A percentile compares a stretch with the other conserved stretches of the same genome.
Evolutionary conservation across 23 red algal species (phyloP).

Genomic region (Pyropia haitanensis): DNA sequence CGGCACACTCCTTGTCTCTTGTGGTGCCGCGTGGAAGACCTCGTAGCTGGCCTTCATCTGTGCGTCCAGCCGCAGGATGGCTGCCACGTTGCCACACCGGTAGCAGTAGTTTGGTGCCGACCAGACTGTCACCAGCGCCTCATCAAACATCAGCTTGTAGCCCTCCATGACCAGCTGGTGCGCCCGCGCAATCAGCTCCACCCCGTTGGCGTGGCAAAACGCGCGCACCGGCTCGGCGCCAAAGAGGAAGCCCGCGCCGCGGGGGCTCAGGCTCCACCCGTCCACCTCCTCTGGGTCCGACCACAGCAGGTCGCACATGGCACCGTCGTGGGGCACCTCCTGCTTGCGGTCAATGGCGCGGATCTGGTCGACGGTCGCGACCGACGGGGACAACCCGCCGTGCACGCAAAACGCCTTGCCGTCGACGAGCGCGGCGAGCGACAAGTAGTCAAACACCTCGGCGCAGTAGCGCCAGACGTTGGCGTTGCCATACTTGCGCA

Average conservation of each 20-base stretch:
- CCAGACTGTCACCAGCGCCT: slow-evolving; percentile 74
- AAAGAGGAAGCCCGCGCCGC: slow-evolving; percentile 86
- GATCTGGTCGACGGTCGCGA: slow-evolving; percentile 72
- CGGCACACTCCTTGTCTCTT: slow-evolving; percentile 16
- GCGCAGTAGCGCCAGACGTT: slow-evolving; percentile 91
- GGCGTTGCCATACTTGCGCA: slow-evolving; percentile 87
- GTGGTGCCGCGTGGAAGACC: slow-evolving; percentile 68
- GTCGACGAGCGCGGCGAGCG: slow-evolving; percentile 64
- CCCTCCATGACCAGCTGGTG: slow-evolving; percentile 98
- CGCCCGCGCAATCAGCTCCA: slow-evolving; percentile 73
- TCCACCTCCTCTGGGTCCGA: slow-evolving; percentile 84
- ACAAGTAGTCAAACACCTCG: slow-evolving; percentile 85
- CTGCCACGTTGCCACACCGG: slow-evolving; percentile 89
- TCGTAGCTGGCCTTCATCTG: slow-evolving; percentile 44
- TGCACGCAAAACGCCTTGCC: slow-evolving; percentile 80
- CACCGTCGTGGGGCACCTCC: slow-evolving; percentile 86
- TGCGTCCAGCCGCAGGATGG: slow-evolving; percentile 69
- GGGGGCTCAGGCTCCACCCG: slow-evolving; percentile 70
- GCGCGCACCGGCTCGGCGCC: slow-evolving; percentile 52
- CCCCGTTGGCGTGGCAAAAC: slow-evolving; percentile 60
- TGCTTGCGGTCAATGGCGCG: slow-evolving; percentile 81
- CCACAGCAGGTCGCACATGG: slow-evolving; percentile 96
- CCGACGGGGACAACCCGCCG: slow-evolving; percentile 73
- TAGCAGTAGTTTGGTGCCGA: slow-evolving; percentile 95
- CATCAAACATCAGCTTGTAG: slow-evolving; percentile 69